These are phyloP conservation scores for Aspergillus floridensis DNA, from an alignment of 2,329 filamentous ascomycete genomes.

Conservation along the genomic window DNA sequence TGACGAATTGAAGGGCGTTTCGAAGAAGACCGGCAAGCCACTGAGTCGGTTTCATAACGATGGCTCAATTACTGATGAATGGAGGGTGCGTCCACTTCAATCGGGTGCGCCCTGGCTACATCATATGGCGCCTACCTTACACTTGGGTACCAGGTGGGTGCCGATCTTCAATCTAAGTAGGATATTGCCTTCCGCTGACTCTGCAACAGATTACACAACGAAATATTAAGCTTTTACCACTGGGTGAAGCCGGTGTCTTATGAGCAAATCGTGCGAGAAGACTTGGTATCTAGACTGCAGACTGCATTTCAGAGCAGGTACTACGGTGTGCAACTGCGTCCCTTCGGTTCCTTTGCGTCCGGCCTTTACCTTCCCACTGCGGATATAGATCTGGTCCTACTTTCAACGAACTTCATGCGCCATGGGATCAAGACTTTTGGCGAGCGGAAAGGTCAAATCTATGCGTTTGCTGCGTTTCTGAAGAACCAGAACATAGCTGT, in stretches of 20 bases:
- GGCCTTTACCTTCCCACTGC: slow-evolving; percentile 74
- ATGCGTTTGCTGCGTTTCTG: slow-evolving; percentile 62
- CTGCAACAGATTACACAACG: slow-evolving; percentile 72
- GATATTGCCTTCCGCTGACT: slow-evolving; percentile 12
- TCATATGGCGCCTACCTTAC: slow-evolving; percentile 28
- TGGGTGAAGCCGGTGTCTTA: slow-evolving; percentile 75
- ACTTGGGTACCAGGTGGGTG: slow-evolving; percentile 35
- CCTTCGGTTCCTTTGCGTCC: slow-evolving; percentile 93
- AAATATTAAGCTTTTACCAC: slow-evolving; percentile 84
- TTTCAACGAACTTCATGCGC: slow-evolving; percentile 60
- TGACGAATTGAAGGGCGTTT: slow-evolving; percentile 62
- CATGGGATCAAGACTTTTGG: slow-evolving; percentile 50
- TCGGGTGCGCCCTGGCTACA: slow-evolving; percentile 62
- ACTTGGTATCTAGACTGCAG: slow-evolving; percentile 69
- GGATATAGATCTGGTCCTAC: slow-evolving; percentile 90
- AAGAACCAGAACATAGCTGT: slow-evolving; percentile 56
- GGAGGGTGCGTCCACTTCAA: slow-evolving; percentile 47
- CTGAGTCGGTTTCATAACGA: slow-evolving; percentile 50
- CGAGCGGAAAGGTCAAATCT: slow-evolving; percentile 56
- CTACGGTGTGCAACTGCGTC: slow-evolving; percentile 61
- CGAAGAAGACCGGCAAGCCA: slow-evolving; percentile 55
- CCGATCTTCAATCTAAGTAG: background rate
- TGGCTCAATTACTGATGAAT: slow-evolving; percentile 53
- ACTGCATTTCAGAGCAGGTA: slow-evolving; percentile 57
- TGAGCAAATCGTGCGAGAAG: slow-evolving; percentile 71